A percentile compares a stretch with the other conserved stretches of the same genome.
Evolutionary conservation across 495 filamentous ascomycete genomes (phyloP).

Genomic region (Podospora anserina): DNA sequence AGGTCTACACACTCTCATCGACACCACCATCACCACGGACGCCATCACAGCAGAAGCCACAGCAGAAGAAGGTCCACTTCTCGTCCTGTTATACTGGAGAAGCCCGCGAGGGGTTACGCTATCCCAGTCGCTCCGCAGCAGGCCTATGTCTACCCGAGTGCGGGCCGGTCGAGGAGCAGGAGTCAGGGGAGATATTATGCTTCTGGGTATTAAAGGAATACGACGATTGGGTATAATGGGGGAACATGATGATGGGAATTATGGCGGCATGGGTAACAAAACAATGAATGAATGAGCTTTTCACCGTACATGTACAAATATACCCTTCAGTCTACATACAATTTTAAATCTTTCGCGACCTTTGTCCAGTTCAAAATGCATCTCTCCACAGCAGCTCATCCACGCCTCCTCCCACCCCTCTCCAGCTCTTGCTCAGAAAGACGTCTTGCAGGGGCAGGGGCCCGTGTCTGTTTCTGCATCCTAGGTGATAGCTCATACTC

Average conservation of each 20-base stretch:
- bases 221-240: background rate
- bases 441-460: background rate
- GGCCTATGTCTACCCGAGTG: slow-evolving; percentile 15
- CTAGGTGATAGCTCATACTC: background rate
- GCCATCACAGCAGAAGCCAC: slow-evolving; percentile 9
- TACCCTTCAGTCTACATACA: background rate
- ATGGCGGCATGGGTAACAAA: background rate
- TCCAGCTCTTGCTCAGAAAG: background rate
- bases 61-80: slow-evolving; percentile 13
- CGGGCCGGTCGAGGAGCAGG: slow-evolving; percentile 21
- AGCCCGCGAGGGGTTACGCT: slow-evolving; percentile 9
- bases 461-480: background rate
- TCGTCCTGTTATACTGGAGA: slow-evolving; percentile 24
- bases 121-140: slow-evolving; percentile 15
- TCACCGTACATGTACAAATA: background rate
- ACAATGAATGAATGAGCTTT: background rate
- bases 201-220: background rate
- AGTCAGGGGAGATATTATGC: slow-evolving; percentile 24
- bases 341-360: background rate
- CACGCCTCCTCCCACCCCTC: background rate
- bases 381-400: background rate
- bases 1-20: slow-evolving; percentile 11
- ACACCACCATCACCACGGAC: slow-evolving; percentile 20
- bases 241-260: background rate
- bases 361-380: background rate